Conservation (phyloP, 2,329 filamentous ascomycete genomes). For the Botrytis deweyae region DNA sequence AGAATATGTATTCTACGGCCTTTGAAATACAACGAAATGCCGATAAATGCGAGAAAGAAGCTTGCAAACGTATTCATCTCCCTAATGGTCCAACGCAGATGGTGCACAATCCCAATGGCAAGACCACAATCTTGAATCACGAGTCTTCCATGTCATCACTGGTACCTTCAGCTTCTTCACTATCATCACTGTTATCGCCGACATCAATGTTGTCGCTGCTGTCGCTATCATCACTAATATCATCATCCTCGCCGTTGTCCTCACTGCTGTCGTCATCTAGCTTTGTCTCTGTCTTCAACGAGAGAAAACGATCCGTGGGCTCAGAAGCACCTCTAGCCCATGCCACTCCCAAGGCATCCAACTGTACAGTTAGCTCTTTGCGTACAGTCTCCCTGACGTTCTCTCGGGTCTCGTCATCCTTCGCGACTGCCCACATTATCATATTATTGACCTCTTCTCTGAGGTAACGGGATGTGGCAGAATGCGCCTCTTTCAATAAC, state of each 20-base stretch:
- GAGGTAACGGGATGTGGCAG: neutral
- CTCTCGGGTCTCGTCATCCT: neutral
- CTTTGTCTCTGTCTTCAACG: neutral
- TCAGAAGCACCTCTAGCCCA: neutral
- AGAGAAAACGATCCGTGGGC: neutral
- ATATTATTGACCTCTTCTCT: neutral
- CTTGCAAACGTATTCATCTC: too few relatives aligned
- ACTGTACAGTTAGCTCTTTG: neutral
- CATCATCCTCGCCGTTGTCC: neutral
- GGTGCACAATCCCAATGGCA: neutral
- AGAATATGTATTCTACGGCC: neutral
- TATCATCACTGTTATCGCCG: neutral
- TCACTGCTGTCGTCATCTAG: neutral
- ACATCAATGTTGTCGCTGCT: neutral
- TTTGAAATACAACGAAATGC: neutral
- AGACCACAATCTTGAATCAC: neutral
- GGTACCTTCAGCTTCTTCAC: neutral
- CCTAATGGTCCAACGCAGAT: neutral
- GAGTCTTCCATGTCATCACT: neutral
- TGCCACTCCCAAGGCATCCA: neutral
- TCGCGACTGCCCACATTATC: neutral
- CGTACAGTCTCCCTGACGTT: neutral
- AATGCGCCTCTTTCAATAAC: neutral
- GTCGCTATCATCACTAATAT: neutral
- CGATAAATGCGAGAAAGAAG: neutral